phyloP scores from a whole-genome alignment of 2,329 filamentous ascomycete species.

The Lachnellula cervina region DNA sequence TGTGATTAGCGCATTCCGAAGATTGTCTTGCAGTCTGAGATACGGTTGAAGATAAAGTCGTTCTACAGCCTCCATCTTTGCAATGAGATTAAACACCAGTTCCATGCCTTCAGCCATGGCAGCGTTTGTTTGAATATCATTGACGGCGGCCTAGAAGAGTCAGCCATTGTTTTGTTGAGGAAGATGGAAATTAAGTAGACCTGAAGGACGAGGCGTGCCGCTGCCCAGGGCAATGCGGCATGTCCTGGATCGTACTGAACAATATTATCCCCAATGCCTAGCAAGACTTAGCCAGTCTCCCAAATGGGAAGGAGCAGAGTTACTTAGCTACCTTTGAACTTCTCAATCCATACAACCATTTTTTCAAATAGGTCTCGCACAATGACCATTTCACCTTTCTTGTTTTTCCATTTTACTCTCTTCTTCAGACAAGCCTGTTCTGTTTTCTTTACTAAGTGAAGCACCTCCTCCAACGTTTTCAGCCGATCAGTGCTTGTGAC shows the following conservation, averaged over 20 bases:
- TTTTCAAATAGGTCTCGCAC: constrained; percentile 2
- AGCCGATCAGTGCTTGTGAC: too few relatives aligned
- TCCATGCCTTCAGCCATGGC: constrained; percentile 6
- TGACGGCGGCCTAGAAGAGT: not conserved
- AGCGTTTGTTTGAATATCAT: constrained; percentile 3
- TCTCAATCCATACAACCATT: constrained; percentile 1
- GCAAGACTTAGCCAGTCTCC: too few relatives aligned
- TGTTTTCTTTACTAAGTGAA: too few relatives aligned
- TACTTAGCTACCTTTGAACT: not conserved
- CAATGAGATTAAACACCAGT: constrained; percentile 3
- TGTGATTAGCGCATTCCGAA: not conserved
- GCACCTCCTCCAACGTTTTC: too few relatives aligned
- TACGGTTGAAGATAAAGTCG: not conserved
- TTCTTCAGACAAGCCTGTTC: too few relatives aligned
- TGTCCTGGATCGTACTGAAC: constrained; percentile 14
- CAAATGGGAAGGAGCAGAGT: too few relatives aligned
- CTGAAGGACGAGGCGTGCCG: constrained; percentile 10
- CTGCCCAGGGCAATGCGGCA: constrained; percentile 16
- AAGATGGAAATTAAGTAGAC: not conserved
- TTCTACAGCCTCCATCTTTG: not conserved
- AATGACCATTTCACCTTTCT: not conserved
- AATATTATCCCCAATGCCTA: constrained; percentile 6
- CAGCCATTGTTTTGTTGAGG: too few relatives aligned
- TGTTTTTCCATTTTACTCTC: too few relatives aligned
- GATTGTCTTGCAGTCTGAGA: not conserved